phyloP scores from a whole-genome alignment of 306 rosid genomes.

The Prunus mume region DNA sequence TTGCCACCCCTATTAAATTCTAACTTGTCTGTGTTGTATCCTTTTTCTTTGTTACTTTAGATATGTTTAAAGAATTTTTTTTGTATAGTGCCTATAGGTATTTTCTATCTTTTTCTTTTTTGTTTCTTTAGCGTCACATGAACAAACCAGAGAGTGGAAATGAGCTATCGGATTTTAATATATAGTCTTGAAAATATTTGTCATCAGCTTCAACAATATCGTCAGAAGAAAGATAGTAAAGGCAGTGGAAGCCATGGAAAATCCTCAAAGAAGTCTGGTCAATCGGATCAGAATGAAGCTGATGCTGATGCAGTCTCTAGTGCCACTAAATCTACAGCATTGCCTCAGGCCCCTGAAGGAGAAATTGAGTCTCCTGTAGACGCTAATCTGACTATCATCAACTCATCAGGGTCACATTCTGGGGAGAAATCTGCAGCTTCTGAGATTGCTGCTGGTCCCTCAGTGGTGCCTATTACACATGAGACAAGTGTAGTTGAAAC shows the following conservation, averaged over 20 bases:
- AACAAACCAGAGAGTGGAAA: background rate
- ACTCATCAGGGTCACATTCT: conserved; percentile 41
- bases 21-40: background rate
- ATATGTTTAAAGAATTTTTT: background rate
- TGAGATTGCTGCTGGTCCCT: conserved; percentile 36
- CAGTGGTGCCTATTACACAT: conserved; percentile 13
- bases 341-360: conserved; percentile 42
- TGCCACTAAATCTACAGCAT: conserved; percentile 24
- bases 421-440: conserved; percentile 29
- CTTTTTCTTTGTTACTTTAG: background rate
- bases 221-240: conserved; percentile 81
- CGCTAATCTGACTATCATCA: conserved; percentile 25
- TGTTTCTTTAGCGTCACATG: background rate
- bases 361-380: conserved; percentile 37
- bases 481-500: conserved; percentile 26
- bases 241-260: conserved; percentile 76
- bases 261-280: conserved; percentile 54
- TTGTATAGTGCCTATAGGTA: background rate
- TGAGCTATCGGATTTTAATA: conserved; percentile 20
- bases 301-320: conserved; percentile 48
- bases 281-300: conserved; percentile 46
- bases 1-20: background rate
- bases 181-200: conserved; percentile 12
- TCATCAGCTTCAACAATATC: conserved; percentile 83
- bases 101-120: background rate